Base-by-base conservation (phyloP, 495 filamentous ascomycete genomes). In the Trichoderma erinaceum region DNA sequence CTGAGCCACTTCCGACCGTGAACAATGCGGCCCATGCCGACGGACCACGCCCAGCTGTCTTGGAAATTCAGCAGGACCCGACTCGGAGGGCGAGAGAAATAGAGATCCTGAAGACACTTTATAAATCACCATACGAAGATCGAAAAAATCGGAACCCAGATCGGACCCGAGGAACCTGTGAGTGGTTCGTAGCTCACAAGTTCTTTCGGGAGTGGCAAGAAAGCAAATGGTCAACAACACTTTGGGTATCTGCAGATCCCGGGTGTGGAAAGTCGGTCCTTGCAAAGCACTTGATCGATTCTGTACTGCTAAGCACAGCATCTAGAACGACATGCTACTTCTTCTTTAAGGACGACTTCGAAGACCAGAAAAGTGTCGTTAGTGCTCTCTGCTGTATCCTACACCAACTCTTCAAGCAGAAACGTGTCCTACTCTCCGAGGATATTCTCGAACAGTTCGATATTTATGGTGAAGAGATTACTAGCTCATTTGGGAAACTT, bases 221-320 rank as follows among this genome's bases (percentile, higher is more conserved):
- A 10, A 72, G 44, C 63, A 68, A 69, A 68, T 29, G 13, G 13
- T 73, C 70, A 2, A 68, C 41, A n/a, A 64, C 71, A 1, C 76
- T 87, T 7, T 83, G 80, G 78, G 77, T 86, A 12, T 83, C 83
- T 15, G 83, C 84, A 32, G 78, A 85, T 65, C 83, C 84, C 7
- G 83, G 84, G 7, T 85, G 82, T 70, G 84, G 85, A 8, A 87
- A 86, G 70, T 84, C 84, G 4, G 84, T 84, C 8, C 67, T 85
- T 38, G 73, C 81, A 7, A 82, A 74, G 66, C 75, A 78, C 41
- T 70, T 87, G 1, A 67, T 83, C 3, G 79, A 87, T 63, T 38
- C 74, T 10, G 69, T 74, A 2, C 64, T 78, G 4, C 69, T 52
- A n/a, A 71, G 32, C 12, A 75, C 69, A 0, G 46, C 66, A 35